Percentiles rank a stretch among this genome's conserved stretches.
Conservation (phyloP, 352 stramenopile species). For the Elongisporangium undulatum region DNA sequence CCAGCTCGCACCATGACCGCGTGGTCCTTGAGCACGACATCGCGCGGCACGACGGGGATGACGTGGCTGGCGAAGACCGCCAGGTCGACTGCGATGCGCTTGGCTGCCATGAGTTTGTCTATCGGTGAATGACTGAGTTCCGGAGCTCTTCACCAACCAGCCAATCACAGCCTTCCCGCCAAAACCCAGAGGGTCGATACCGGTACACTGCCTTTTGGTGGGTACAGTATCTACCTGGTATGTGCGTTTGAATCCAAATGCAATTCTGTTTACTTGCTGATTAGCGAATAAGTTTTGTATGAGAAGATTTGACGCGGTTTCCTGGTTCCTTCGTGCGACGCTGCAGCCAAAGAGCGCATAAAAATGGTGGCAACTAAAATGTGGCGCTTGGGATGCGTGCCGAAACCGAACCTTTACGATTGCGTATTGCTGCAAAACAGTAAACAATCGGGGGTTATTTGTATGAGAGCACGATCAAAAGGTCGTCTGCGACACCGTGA, state of each 20-base stretch:
- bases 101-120: slow-evolving; percentile 1
- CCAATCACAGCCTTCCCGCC: not conserved
- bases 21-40: slow-evolving; percentile 71
- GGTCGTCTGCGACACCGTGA: not conserved
- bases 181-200: not conserved
- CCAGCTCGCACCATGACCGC: slow-evolving; percentile 61
- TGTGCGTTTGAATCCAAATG: no score
- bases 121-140: not conserved
- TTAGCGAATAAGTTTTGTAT: not conserved
- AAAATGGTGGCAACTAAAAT: not conserved
- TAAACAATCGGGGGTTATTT: not conserved
- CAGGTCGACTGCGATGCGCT: slow-evolving; percentile 47
- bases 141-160: not conserved
- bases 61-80: slow-evolving; percentile 76
- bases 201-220: not conserved
- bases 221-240: no score
- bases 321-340: not conserved
- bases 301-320: not conserved
- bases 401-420: not conserved
- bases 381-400: not conserved
- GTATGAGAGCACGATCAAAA: not conserved
- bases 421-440: not conserved
- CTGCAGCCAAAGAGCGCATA: not conserved
- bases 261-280: not conserved
- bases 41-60: slow-evolving; percentile 72